Evolutionary conservation across 2,329 filamentous ascomycete genomes (phyloP), one percentile per base, ranked within the genome.

Genomic region (Phialophora macrospora): DNA sequence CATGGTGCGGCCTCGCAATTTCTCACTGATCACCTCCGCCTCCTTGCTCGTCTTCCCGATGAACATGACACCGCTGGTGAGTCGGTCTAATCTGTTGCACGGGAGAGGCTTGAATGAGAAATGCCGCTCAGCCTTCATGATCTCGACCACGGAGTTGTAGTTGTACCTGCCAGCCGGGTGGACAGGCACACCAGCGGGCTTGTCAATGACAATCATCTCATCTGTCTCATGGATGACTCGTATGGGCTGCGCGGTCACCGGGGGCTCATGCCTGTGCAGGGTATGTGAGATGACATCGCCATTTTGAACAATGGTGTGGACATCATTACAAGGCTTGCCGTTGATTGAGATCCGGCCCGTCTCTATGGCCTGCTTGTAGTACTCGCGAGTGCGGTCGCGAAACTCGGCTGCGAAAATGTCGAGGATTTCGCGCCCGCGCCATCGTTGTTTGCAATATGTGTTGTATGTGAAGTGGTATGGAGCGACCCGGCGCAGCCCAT

Each of bases 21-120:
- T 90, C 49, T 84, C 80, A 62, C 89, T 88, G 71, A 99, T 84
- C 34, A 83, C 83, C 70, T 94, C 92, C 0, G 95, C 94, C 0
- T 91, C 91, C 73, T 88, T 86, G 44, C 88, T 84, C 69, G 91
- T 88, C 80, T 99, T 99, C 30, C 90, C 95, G 72, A 99, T 88
- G 77, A 99, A 99, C 94, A 99, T 98, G 75, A 99, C 91, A 56
- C 95, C 95, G 72, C 92, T 97, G 0, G 95, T 99, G 73, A 99
- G 81, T 60, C 95, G 85, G 76, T 99, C 95, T 30, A 99, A 86
- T n/a, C 95, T 85, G 74, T 99, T 97, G 80, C 94, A 98, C 0
- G 95, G 88, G 62, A 88, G 77, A 0, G 88, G 87, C 64, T 87
- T 83, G 77, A 83, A 89, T 12, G 79, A 77, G 61, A 82, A 78